Evolutionary conservation across 2,329 filamentous ascomycete species (phyloP).

Genomic region (Fusarium sp.): DNA sequence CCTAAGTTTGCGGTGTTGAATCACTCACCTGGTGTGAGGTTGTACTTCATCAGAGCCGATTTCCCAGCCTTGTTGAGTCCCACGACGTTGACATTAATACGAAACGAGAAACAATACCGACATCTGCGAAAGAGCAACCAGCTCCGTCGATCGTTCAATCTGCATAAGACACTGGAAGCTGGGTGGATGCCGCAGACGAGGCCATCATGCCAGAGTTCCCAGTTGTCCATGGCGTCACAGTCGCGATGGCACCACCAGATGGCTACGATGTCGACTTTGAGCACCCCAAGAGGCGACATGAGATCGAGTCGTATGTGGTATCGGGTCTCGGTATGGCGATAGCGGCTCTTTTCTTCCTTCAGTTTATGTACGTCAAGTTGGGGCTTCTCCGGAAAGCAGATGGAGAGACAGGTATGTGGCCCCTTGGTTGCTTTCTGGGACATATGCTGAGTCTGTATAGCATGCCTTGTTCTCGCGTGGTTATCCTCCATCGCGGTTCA

Average conservation of each 20-base stretch:
- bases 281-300: slow-evolving; percentile 44
- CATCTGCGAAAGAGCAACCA: neutral
- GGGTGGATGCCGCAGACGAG: neutral
- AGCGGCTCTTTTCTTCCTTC: slow-evolving; percentile 37
- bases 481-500: slow-evolving; percentile 39
- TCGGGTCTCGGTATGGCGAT: slow-evolving; percentile 36
- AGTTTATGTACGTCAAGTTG: slow-evolving; percentile 43
- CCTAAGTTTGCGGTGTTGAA: neutral
- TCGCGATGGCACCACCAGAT: slow-evolving; percentile 41
- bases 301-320: slow-evolving; percentile 33
- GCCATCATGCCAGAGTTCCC: slow-evolving; percentile 29
- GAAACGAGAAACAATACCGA: neutral
- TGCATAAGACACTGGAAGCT: neutral
- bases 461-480: slow-evolving; percentile 34
- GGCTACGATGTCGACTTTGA: slow-evolving; percentile 51
- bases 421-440: neutral
- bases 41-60: neutral
- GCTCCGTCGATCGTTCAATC: neutral
- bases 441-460: slow-evolving; percentile 17
- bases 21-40: neutral
- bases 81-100: neutral
- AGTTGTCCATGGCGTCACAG: slow-evolving; percentile 29
- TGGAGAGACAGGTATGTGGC: slow-evolving; percentile 33
- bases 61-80: neutral
- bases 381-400: slow-evolving; percentile 35